phyloP scores from a whole-genome alignment of 1,139 yeast species.

The Geotrichum cucujoidarum region DNA sequence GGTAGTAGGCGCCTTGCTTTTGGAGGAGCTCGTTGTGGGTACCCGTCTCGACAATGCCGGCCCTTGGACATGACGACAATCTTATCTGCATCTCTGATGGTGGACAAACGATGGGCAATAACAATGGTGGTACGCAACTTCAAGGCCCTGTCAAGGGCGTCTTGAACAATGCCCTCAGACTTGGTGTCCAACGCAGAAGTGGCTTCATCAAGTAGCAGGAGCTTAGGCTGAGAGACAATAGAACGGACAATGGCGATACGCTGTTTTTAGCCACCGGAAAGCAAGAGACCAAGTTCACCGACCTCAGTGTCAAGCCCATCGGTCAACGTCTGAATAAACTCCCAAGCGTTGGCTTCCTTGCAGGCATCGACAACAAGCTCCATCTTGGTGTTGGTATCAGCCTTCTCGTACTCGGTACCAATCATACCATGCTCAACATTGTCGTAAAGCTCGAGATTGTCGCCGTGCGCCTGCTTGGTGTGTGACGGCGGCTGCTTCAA shows the following conservation, averaged over 20 bases:
- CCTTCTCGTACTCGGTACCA: conserved; percentile 50
- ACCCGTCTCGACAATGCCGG: conserved; percentile 41
- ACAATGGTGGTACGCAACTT: conserved; percentile 65
- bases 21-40: conserved; percentile 39
- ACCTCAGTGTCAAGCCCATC: conserved; percentile 49
- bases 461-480: no score
- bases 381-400: conserved; percentile 33
- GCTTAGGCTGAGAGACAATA: conserved; percentile 55
- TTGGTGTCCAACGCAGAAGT: conserved; percentile 75
- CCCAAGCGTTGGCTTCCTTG: conserved; percentile 41
- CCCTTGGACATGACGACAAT: conserved; percentile 44
- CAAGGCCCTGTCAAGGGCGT: conserved; percentile 59
- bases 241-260: conserved; percentile 86
- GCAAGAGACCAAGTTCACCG: conserved; percentile 49
- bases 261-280: conserved; percentile 88
- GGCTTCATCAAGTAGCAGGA: conserved; percentile 67
- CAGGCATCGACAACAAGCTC: conserved; percentile 37
- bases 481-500: no score
- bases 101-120: conserved; percentile 74
- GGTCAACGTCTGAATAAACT: conserved; percentile 38
- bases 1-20: conserved; percentile 34
- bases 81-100: conserved; percentile 52
- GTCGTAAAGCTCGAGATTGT: no score
- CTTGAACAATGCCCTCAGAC: conserved; percentile 50
- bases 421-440: conserved; percentile 69